Conservation (phyloP, 306 rosid species). For the Luffa acutangula region DNA sequence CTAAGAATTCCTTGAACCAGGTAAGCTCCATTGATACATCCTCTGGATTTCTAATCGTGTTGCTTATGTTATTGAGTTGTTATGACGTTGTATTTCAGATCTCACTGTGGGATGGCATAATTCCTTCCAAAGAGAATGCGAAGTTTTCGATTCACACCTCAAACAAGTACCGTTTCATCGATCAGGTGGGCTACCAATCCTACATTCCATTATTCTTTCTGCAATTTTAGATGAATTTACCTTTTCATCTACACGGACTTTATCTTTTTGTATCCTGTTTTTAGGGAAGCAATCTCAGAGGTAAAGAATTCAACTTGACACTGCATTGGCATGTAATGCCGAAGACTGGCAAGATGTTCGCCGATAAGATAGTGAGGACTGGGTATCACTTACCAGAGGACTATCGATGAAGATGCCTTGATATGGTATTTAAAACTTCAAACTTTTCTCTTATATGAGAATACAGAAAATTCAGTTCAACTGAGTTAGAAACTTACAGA, state of each 20-base stretch:
- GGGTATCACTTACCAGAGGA: slow-evolving; percentile 49
- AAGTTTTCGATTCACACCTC: slow-evolving; percentile 56
- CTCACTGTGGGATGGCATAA: slow-evolving; percentile 68
- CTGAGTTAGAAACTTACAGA: slow-evolving; percentile 5
- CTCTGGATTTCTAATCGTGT: neutral
- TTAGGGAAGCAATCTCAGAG: slow-evolving; percentile 61
- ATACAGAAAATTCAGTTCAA: neutral
- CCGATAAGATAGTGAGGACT: slow-evolving; percentile 44
- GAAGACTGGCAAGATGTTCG: slow-evolving; percentile 65
- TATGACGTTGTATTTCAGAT: slow-evolving; percentile 28
- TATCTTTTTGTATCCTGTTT: neutral
- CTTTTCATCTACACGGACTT: neutral
- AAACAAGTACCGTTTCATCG: slow-evolving; percentile 58
- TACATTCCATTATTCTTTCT: neutral
- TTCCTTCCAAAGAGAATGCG: slow-evolving; percentile 57
- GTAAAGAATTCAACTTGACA: slow-evolving; percentile 58
- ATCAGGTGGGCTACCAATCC: slow-evolving; percentile 28
- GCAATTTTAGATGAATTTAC: neutral
- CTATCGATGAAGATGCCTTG: slow-evolving; percentile 26
- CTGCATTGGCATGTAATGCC: slow-evolving; percentile 85
- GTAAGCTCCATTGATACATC: slow-evolving; percentile 12
- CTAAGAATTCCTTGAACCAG: slow-evolving; percentile 45
- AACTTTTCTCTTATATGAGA: neutral
- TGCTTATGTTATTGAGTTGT: slow-evolving; percentile 1
- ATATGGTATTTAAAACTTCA: neutral